Conservation (phyloP, 495 filamentous ascomycete species). For the Xylaria longipes region DNA sequence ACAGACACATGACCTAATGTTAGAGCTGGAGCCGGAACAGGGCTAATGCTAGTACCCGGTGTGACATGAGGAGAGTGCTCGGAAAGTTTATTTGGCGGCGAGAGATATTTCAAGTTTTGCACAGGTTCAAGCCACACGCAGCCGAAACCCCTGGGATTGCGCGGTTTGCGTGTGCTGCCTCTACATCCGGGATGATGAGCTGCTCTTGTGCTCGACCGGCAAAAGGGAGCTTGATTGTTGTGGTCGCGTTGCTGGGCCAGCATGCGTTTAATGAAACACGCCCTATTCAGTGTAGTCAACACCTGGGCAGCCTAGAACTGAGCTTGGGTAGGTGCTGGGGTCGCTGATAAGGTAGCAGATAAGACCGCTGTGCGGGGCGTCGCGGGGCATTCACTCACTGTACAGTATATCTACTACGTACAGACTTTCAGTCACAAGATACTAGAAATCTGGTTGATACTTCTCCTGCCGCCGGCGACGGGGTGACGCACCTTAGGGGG, state of each 20-base stretch:
- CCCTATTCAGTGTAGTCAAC: neutral
- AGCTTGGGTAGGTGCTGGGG: neutral
- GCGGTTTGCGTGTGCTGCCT: neutral
- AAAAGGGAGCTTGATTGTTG: neutral
- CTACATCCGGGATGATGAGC: neutral
- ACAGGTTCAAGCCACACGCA: conserved; percentile 1
- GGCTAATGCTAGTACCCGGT: conserved; percentile 15
- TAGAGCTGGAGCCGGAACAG: neutral
- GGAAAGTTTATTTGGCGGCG: neutral
- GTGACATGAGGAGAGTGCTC: conserved; percentile 3
- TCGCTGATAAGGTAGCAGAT: neutral
- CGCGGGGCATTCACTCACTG: conserved; percentile 17
- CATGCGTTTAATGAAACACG: neutral
- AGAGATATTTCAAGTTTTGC: neutral
- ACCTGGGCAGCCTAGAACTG: neutral
- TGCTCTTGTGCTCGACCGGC: conserved; percentile 1
- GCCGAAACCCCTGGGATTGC: neutral
- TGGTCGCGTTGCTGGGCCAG: conserved; percentile 29
- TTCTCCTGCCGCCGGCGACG: too few species aligned
- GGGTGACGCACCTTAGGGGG: neutral
- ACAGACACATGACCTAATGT: conserved; percentile 13
- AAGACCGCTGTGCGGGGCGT: neutral
- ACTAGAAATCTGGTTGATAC: too few species aligned
- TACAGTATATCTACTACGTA: too few species aligned
- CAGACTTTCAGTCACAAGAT: too few species aligned